A percentile compares a stretch with the other conserved stretches of the same genome.
Evolutionary conservation across 306 rosid species (phyloP).

Genomic region (Mimosa pudica): DNA sequence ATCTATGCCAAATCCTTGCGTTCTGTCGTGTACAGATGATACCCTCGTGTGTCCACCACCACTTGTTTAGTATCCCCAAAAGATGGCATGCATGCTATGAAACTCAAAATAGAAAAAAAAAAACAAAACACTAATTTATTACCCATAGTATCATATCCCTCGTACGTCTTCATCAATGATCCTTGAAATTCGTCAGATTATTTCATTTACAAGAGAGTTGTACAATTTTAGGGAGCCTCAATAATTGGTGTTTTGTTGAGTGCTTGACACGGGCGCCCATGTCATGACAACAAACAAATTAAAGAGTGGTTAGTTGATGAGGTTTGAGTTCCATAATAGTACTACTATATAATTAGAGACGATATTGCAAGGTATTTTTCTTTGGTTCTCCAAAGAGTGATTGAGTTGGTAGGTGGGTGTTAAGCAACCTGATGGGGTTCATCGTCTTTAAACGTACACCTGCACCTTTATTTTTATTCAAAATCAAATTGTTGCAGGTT

Average conservation of each 20-base stretch:
- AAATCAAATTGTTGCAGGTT: slow-evolving; percentile 3
- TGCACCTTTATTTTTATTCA: not conserved
- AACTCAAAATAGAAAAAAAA: not conserved
- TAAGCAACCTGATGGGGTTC: slow-evolving; percentile 38
- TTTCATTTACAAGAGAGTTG: not conserved
- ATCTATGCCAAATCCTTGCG: slow-evolving; percentile 24
- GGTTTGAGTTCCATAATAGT: not conserved
- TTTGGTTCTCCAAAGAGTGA: not conserved
- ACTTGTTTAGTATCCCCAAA: not conserved
- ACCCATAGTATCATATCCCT: not conserved
- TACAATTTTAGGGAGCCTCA: slow-evolving; percentile 18
- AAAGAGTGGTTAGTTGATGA: slow-evolving; percentile 4
- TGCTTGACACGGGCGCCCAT: slow-evolving; percentile 15
- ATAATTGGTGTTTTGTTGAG: slow-evolving; percentile 28
- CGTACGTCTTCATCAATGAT: not conserved
- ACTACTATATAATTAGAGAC: not conserved
- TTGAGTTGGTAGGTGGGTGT: slow-evolving; percentile 43
- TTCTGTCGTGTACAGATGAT: slow-evolving; percentile 1
- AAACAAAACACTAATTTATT: not conserved
- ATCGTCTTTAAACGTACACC: slow-evolving; percentile 24
- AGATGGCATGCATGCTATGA: not conserved
- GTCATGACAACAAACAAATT: slow-evolving; percentile 2
- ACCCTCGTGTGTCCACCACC: not conserved
- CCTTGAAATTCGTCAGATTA: slow-evolving; percentile 14
- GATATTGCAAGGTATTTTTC: not conserved